Evolutionary conservation across 495 filamentous ascomycete genomes (phyloP), one percentile per base, ranked within the genome.

Genomic region (Podospora conica): DNA sequence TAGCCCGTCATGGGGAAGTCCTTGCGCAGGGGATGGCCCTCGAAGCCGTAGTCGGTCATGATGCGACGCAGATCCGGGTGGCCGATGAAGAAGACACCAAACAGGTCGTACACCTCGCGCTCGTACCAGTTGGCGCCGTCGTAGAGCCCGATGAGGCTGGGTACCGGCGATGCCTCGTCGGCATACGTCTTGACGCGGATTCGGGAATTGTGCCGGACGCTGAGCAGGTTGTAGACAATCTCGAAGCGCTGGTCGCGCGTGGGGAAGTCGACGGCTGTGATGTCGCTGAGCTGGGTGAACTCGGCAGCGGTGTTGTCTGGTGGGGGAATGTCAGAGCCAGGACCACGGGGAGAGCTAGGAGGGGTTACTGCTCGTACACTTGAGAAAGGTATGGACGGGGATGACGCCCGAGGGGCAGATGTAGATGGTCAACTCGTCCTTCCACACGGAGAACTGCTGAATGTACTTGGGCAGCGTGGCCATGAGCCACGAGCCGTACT

Each of bases 31-130:
- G 96, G 96, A 82, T 98, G 94, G 22, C 96, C 96, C 76, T 99
- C 96, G 74, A 99, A 99, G 58, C 96, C 96, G 78, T 99, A 99
- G 74, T 99, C 96, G 53, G 96, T 99, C 94, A 99, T 96, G 82
- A 99, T 98, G 70, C 96, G 88, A 73, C 96, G 86, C 72, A 99
- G 83, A 82, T 99, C 96, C 40, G 96, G 96, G 82, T 99, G 96
- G 58, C 88, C 91, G 64, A 86, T 79, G 82, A 99, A 98, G 84
- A 98, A 96, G 60, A 99, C 92, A 66, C 96, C 96, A 77, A 96
- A 99, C 75, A 99, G 79, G 76, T 99, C 96, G 80, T 97, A 97
- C 3, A 92, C 91, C 80, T 99, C 96, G 71, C 96, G 85, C 84
- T 99, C 96, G 78, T 96, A 98, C 96, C 96, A 99, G 77, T 98